Percentiles rank a stretch among this genome's conserved stretches.
Conservation (phyloP, 75 land plant species). For the Picea sitchensis region DNA sequence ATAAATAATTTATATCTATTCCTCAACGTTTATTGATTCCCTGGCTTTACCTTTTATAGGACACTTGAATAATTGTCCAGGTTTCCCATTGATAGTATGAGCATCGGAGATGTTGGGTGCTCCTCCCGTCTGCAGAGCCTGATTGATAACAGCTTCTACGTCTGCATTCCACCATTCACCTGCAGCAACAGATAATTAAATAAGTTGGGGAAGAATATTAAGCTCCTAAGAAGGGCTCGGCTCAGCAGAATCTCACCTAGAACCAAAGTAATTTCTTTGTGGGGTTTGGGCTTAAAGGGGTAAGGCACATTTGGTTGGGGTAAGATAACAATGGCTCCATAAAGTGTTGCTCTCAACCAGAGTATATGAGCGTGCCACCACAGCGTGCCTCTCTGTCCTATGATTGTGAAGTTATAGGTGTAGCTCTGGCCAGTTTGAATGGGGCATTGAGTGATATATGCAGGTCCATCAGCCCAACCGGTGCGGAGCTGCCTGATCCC, state of each 20-base stretch:
- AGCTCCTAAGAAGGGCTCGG: background rate
- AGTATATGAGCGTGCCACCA: conserved; percentile 42
- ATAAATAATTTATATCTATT: too few species aligned
- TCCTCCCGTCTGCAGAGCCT: conserved; percentile 52
- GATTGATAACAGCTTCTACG: conserved; percentile 59
- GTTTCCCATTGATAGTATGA: conserved; percentile 83
- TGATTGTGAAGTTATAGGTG: conserved; percentile 28
- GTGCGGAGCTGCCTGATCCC: conserved; percentile 28
- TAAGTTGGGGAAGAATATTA: background rate
- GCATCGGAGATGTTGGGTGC: conserved; percentile 79
- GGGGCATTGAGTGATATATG: conserved; percentile 43
- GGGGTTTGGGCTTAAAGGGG: conserved; percentile 26
- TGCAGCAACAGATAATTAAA: background rate
- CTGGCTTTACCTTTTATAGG: conserved; percentile 18
- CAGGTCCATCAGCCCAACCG: conserved; percentile 41
- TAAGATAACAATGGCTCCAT: conserved; percentile 36
- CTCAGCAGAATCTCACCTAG: conserved; percentile 14
- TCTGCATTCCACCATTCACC: conserved; percentile 95
- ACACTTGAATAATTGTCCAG: conserved; percentile 61
- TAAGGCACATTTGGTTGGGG: conserved; percentile 21
- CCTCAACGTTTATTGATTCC: too few species aligned
- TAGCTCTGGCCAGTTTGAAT: conserved; percentile 15
- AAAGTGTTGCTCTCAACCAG: conserved; percentile 36
- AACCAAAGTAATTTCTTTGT: conserved; percentile 17
- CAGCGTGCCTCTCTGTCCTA: conserved; percentile 32